Conservation (phyloP, 2,329 filamentous ascomycete species). For the Alternaria sp. region DNA sequence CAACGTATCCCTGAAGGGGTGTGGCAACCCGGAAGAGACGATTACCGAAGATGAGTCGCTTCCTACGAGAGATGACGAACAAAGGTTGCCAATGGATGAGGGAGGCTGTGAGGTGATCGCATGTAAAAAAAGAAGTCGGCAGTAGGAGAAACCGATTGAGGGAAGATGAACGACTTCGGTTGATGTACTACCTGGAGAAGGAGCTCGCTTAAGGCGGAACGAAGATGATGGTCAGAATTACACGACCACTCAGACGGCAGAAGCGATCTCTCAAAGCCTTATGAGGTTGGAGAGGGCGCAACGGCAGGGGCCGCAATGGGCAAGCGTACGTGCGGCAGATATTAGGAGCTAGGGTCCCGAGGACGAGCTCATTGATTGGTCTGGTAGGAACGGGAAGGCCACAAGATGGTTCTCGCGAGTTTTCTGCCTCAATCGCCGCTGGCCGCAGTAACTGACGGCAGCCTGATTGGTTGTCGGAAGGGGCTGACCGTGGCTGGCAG, state of each 20-base stretch:
- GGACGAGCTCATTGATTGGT: conserved; percentile 35
- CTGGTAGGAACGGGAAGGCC: conserved; percentile 41
- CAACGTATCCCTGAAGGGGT: conserved; percentile 29
- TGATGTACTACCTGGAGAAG: conserved; percentile 39
- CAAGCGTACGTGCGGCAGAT: conserved; percentile 38
- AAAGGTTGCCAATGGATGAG: conserved; percentile 47
- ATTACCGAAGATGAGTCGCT: conserved; percentile 42
- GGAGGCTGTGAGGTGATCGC: conserved; percentile 38
- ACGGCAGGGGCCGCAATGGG: conserved; percentile 38
- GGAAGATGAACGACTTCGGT: conserved; percentile 48
- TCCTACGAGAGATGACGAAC: conserved; percentile 28
- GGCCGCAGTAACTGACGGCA: conserved; percentile 21
- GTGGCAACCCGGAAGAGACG: conserved; percentile 47
- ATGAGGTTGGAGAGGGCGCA: conserved; percentile 45
- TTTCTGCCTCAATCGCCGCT: conserved; percentile 50
- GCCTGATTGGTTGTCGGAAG: conserved; percentile 42
- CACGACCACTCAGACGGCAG: conserved; percentile 47
- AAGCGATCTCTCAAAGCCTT: conserved; percentile 41
- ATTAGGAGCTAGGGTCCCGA: conserved; percentile 33
- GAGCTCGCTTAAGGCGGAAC: conserved; percentile 51
- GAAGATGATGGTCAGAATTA: conserved; percentile 49
- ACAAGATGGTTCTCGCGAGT: conserved; percentile 41
- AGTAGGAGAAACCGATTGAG: conserved; percentile 39
- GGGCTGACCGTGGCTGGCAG: conserved; percentile 43
- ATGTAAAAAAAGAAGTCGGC: conserved; percentile 51